A percentile compares a stretch with the other conserved stretches of the same genome.
Conservation (phyloP, 177 flowering plant genomes). For the Vitis hybrid region DNA sequence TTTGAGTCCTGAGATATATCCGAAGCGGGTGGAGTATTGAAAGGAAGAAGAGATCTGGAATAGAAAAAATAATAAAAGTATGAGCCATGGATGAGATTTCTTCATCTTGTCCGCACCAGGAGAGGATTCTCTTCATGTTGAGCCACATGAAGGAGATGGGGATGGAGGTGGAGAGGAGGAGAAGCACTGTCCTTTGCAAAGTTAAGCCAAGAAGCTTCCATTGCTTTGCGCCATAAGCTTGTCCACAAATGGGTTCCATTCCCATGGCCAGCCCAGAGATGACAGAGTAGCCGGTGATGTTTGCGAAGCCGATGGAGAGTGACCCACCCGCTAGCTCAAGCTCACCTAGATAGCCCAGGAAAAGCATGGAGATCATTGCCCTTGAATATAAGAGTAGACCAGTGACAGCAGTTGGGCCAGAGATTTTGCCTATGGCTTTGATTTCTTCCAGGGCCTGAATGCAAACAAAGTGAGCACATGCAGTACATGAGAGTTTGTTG, state of each 20-base stretch:
- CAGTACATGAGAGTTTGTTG: not conserved
- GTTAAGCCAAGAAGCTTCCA: slow-evolving; percentile 74
- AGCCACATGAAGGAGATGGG: slow-evolving; percentile 86
- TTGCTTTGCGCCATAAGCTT: slow-evolving; percentile 88
- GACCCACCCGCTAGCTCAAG: slow-evolving; percentile 92
- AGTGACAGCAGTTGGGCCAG: slow-evolving; percentile 80
- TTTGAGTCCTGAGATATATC: slow-evolving; percentile 71
- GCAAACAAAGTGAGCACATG: slow-evolving; percentile 1
- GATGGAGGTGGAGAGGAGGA: slow-evolving; percentile 63
- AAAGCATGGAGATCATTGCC: slow-evolving; percentile 91
- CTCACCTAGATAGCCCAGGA: slow-evolving; percentile 84
- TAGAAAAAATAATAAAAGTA: slow-evolving; percentile 65
- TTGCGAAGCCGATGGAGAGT: slow-evolving; percentile 83
- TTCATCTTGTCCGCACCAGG: slow-evolving; percentile 79
- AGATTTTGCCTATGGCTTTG: slow-evolving; percentile 72
- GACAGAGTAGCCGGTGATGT: slow-evolving; percentile 92
- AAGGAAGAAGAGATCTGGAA: slow-evolving; percentile 81
- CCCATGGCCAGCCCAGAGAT: slow-evolving; percentile 92
- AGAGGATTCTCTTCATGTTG: slow-evolving; percentile 73
- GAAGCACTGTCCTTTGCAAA: slow-evolving; percentile 75
- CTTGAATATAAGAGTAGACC: slow-evolving; percentile 75
- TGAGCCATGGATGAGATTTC: slow-evolving; percentile 71
- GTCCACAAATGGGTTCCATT: slow-evolving; percentile 97
- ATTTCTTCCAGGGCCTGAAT: slow-evolving; percentile 76
- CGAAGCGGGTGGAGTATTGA: slow-evolving; percentile 88